Evolutionary conservation across 2,329 filamentous ascomycete species (phyloP), one percentile per base, ranked within the genome.

Genomic region (Stagonosporopsis vannaccii): DNA sequence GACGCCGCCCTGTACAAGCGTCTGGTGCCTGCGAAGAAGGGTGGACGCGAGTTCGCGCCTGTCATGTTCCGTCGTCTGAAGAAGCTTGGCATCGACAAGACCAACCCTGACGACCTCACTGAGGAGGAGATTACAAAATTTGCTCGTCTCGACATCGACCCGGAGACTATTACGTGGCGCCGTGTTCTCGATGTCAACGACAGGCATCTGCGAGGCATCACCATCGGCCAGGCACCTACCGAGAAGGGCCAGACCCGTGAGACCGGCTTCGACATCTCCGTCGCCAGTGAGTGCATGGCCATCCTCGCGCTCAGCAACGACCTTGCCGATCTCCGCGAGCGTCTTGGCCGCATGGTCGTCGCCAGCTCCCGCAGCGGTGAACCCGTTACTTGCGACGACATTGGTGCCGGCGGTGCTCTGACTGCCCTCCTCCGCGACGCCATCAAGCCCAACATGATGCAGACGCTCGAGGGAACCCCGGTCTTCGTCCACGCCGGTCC

Each of bases 371-470:
- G 84, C 69, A 83, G 81, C 63, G 95, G 95, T 45, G 93, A 98
- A 59, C 91, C 95, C 1, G 90, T 99, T 43, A 98, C 95, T 56
- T 97, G 92, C 71, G 95, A 99, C 73, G 95, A 99, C 72, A 87
- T 99, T 69, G 95, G 95, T 65, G 91, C 89, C 19, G 93, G 93
- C 51, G 95, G 95, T 68, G 95, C 95, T 46, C 82, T 99, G 63
- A 92, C 95, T 39, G 94, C 93, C 26, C 83, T 99, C 69, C 97
- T 99, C 91, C 95, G 90, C 80, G 95, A 99, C 78, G 93, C 95
- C 53, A 96, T 98, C 80, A 99, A 99, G 84, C 95, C 95, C 57
- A 99, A 97, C 80, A 82, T 99, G 62, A 98, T 99, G 95, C 95
- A 99, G 79, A 97, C 92, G 26, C 82, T 99, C 49, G 95, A 99